Evolutionary conservation across 2,329 filamentous ascomycete genomes (phyloP).

Genomic region (Sclerotinia glacialis): DNA sequence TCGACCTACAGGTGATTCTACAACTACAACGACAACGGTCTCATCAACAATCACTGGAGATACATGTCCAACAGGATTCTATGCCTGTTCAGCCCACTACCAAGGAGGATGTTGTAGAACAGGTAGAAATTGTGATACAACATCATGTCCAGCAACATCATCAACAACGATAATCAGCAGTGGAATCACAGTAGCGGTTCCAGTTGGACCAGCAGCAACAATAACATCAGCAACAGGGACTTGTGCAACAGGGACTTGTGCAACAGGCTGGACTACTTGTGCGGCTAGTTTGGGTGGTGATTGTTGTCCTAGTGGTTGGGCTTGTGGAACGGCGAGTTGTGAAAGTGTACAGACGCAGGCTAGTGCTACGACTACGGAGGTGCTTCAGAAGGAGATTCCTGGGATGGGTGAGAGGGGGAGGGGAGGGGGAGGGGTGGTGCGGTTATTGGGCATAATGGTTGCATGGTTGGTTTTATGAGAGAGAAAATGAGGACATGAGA

Average conservation of each 20-base stretch:
- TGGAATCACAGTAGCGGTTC: conserved; percentile 69
- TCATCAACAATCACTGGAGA: conserved; percentile 25
- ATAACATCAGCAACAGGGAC: conserved; percentile 42
- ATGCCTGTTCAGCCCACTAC: conserved; percentile 81
- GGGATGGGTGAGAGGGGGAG: conserved; percentile 13
- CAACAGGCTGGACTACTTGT: conserved; percentile 75
- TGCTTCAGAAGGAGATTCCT: conserved; percentile 33
- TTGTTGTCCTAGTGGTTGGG: conserved; percentile 78
- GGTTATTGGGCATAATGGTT: background rate
- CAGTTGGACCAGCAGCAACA: conserved; percentile 47
- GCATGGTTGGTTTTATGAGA: background rate
- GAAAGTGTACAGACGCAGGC: conserved; percentile 56
- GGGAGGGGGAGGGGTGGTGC: background rate
- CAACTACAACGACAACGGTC: conserved; percentile 40
- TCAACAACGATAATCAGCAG: conserved; percentile 65
- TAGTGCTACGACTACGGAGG: conserved; percentile 51
- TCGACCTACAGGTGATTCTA: conserved; percentile 47
- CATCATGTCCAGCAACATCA: conserved; percentile 66
- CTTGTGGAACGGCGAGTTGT: conserved; percentile 71
- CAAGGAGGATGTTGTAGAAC: conserved; percentile 84
- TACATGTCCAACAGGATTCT: conserved; percentile 82
- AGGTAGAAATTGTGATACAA: conserved; percentile 77
- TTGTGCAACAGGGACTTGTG: conserved; percentile 75
- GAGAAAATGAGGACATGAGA: no score
- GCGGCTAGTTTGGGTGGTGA: conserved; percentile 65